A percentile compares a stretch with the other conserved stretches of the same genome.
Evolutionary conservation across 176 grass and related monocot species (phyloP).

Genomic region (Oryza coarctata): DNA sequence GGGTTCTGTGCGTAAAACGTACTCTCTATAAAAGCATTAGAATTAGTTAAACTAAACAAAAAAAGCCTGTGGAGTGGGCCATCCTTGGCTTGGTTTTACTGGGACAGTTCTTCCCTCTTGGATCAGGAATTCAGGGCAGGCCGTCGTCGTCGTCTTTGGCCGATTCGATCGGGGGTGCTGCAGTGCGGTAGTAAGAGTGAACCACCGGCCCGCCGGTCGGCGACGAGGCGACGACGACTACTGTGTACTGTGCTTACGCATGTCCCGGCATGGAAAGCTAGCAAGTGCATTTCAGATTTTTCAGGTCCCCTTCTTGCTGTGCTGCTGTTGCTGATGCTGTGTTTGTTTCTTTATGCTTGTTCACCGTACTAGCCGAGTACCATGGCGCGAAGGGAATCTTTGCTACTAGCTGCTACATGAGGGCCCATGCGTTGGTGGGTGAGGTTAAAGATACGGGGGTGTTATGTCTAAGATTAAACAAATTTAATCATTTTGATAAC

Average conservation of each 20-base stretch:
- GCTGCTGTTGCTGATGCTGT: neutral
- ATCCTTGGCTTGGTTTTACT: slow-evolving; percentile 9
- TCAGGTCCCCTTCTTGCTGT: neutral
- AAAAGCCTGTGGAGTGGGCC: neutral
- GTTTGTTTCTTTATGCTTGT: neutral
- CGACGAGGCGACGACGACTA: neutral
- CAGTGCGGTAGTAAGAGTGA: too few species aligned
- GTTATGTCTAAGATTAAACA: too few species aligned
- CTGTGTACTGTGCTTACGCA: neutral
- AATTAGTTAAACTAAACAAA: too few species aligned
- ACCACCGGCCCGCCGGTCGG: too few species aligned
- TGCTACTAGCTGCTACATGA: neutral
- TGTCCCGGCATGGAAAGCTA: neutral
- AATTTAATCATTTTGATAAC: too few species aligned
- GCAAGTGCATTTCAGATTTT: neutral
- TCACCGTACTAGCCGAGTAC: neutral
- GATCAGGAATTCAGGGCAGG: neutral
- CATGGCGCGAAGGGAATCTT: neutral
- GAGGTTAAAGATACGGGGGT: neutral
- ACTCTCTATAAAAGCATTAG: too few species aligned
- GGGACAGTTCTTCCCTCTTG: slow-evolving; percentile 12
- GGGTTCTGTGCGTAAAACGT: too few species aligned
- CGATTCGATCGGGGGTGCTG: neutral
- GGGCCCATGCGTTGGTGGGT: neutral
- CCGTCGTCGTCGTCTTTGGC: too few species aligned